Percentiles rank a stretch among this genome's conserved stretches.
Conservation (phyloP, 169 alveolate species). For the Neospora caninum region DNA sequence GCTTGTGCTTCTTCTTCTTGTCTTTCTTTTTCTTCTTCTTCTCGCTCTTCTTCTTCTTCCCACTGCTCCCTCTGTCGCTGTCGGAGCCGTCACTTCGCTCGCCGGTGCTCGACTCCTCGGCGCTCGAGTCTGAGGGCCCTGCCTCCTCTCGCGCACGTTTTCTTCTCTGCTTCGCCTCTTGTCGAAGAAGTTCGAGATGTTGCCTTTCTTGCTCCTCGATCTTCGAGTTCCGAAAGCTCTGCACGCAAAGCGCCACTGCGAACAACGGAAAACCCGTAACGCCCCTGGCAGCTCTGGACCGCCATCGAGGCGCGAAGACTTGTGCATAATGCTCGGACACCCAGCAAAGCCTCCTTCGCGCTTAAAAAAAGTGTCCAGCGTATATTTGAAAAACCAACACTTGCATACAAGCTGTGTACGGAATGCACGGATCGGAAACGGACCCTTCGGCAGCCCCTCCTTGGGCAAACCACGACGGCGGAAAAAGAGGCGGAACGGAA, state of each 20-base stretch:
- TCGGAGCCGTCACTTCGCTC: neutral
- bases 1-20: neutral
- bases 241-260: neutral
- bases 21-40: neutral
- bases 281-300: no score
- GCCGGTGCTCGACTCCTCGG: neutral
- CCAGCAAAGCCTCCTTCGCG: no score
- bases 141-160: neutral
- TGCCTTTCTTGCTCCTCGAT: slow-evolving; percentile 64
- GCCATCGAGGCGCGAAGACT: no score
- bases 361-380: no score
- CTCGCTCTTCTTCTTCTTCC: neutral
- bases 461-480: no score
- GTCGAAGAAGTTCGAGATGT: slow-evolving; percentile 38
- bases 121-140: neutral
- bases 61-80: slow-evolving; percentile 10
- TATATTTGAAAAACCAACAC: no score
- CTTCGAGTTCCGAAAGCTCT: slow-evolving; percentile 52
- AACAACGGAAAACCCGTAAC: no score
- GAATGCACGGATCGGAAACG: no score
- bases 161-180: slow-evolving; percentile 54
- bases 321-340: no score
- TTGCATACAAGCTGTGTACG: no score
- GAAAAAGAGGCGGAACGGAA: no score
- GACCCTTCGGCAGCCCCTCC: no score